Evolutionary conservation across 2,329 filamentous ascomycete genomes (phyloP).

Genomic region (Zymoseptoria tritici): DNA sequence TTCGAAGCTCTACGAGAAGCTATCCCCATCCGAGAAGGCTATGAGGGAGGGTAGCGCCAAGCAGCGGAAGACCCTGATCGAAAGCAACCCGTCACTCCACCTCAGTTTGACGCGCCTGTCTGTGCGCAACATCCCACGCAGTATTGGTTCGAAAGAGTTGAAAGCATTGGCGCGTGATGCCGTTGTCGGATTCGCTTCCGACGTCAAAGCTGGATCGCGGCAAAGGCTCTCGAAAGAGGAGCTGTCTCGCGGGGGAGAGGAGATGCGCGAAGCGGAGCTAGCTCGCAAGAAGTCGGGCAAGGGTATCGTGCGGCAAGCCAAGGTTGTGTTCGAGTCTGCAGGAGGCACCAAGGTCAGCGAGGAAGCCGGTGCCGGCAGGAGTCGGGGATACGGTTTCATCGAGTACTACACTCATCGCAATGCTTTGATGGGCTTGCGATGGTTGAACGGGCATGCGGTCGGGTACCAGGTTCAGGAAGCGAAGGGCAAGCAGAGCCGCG

Average conservation of each 20-base stretch:
- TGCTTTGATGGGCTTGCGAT: constrained; percentile 89
- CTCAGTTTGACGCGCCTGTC: constrained; percentile 84
- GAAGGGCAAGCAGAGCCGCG: constrained; percentile 32
- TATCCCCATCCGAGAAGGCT: constrained; percentile 72
- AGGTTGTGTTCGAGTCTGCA: constrained; percentile 84
- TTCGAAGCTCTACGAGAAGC: constrained; percentile 66
- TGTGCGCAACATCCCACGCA: constrained; percentile 80
- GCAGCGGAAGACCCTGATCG: constrained; percentile 83
- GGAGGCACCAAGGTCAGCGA: constrained; percentile 80
- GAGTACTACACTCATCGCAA: constrained; percentile 92
- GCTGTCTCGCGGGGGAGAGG: constrained; percentile 66
- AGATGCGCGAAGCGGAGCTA: constrained; percentile 73
- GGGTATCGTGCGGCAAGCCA: constrained; percentile 83
- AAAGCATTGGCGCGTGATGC: constrained; percentile 86
- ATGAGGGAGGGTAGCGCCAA: constrained; percentile 81
- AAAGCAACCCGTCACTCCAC: constrained; percentile 83
- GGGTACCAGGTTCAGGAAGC: constrained; percentile 44
- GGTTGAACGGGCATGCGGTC: constrained; percentile 73
- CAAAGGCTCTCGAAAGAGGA: constrained; percentile 85
- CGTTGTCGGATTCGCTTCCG: constrained; percentile 87
- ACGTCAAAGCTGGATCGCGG: constrained; percentile 72
- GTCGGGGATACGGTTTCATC: constrained; percentile 92
- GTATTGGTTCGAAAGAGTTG: constrained; percentile 75
- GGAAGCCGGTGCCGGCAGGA: constrained; percentile 68
- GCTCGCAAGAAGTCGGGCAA: constrained; percentile 75